Conservation (phyloP, 1,139 yeast genomes). For the Pneumocystis oryctolagi region DNA sequence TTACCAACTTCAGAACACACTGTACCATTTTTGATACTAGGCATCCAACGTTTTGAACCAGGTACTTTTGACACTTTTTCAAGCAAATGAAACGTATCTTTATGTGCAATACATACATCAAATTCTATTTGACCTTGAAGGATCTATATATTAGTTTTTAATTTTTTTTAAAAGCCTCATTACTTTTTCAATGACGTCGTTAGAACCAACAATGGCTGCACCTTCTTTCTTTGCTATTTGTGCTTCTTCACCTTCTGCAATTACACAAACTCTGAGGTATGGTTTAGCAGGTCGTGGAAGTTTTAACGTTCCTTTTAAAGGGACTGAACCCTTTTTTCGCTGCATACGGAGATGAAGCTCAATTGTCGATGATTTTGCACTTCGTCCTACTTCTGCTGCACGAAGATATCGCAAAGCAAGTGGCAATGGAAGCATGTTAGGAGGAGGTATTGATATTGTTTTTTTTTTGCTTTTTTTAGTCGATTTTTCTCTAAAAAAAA, state of each 20-base stretch:
- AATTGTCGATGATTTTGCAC: background rate
- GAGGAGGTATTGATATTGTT: too few species aligned
- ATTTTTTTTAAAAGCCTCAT: background rate
- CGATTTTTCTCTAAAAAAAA: background rate
- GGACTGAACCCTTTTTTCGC: slow-evolving; percentile 1
- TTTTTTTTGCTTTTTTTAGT: background rate
- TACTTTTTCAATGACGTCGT: slow-evolving; percentile 9
- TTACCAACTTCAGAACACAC: slow-evolving; percentile 49
- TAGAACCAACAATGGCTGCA: slow-evolving; percentile 12
- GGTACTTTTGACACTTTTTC: slow-evolving; percentile 55
- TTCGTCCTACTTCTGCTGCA: slow-evolving; percentile 2
- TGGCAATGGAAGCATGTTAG: background rate
- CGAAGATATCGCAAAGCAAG: slow-evolving; percentile 3
- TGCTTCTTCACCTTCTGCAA: slow-evolving; percentile 11
- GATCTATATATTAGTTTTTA: slow-evolving; percentile 37
- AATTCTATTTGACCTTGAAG: slow-evolving; percentile 45
- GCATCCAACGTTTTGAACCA: slow-evolving; percentile 87
- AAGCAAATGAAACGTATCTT: slow-evolving; percentile 54
- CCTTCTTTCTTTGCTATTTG: slow-evolving; percentile 8
- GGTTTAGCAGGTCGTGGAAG: slow-evolving; percentile 3
- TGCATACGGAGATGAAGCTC: background rate
- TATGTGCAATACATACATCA: slow-evolving; percentile 73
- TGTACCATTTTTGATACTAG: slow-evolving; percentile 72
- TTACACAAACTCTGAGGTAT: slow-evolving; percentile 6
- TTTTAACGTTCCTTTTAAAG: slow-evolving; percentile 5